Percentiles rank a stretch among this genome's conserved stretches.
Evolutionary conservation across 169 alveolate species (phyloP).

Genomic region (Hepatocystis sp.): DNA sequence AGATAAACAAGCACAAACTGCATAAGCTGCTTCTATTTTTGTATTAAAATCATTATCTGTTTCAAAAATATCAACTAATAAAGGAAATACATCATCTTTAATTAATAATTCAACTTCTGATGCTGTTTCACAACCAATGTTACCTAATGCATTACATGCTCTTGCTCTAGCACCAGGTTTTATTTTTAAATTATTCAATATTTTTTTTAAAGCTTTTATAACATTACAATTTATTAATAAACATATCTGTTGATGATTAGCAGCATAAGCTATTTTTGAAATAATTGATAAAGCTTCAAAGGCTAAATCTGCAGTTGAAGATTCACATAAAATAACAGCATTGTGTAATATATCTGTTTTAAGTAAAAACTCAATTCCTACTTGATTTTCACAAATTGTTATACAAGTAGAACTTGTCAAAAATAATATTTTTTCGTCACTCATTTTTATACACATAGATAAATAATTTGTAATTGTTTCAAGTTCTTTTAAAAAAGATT

Average conservation of each 20-base stretch:
- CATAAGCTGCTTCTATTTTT: constrained; percentile 91
- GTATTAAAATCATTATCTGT: constrained; percentile 87
- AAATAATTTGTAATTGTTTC: constrained; percentile 70
- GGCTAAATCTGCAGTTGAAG: constrained; percentile 79
- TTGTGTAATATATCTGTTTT: constrained; percentile 75
- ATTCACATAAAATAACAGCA: constrained; percentile 72
- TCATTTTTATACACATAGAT: constrained; percentile 72
- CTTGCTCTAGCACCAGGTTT: constrained; percentile 87
- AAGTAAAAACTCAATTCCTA: constrained; percentile 65
- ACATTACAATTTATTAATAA: constrained; percentile 82
- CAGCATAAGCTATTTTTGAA: constrained; percentile 89
- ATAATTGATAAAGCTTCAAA: constrained; percentile 90
- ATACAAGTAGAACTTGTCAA: constrained; percentile 74
- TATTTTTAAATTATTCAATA: constrained; percentile 85
- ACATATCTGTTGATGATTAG: constrained; percentile 85
- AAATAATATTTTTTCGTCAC: constrained; percentile 56
- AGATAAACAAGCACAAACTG: constrained; percentile 90
- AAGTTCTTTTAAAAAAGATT: constrained; percentile 72
- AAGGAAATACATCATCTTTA: constrained; percentile 86
- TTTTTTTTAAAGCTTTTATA: constrained; percentile 84
- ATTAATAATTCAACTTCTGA: constrained; percentile 86
- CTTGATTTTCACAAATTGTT: constrained; percentile 76
- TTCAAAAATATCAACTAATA: constrained; percentile 85
- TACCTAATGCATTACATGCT: constrained; percentile 91
- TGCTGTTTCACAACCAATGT: constrained; percentile 90